Evolutionary conservation across 208 protist species (phyloP).

Genomic region (Novymonas esmeraldas): DNA sequence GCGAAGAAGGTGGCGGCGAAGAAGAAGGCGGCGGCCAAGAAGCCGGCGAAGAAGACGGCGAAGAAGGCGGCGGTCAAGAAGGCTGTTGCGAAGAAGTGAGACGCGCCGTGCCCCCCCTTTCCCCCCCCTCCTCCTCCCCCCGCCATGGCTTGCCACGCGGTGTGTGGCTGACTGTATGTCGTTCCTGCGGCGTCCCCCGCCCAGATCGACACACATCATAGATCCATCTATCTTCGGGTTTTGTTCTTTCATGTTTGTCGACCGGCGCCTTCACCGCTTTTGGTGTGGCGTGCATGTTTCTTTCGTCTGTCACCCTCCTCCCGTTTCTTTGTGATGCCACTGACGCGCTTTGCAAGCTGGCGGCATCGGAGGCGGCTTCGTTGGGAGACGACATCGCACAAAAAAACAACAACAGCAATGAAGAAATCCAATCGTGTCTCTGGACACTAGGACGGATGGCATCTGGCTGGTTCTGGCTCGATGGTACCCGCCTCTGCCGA

Average conservation of each 20-base stretch:
- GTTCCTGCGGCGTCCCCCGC: slow-evolving; percentile 2
- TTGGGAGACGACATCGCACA: no score
- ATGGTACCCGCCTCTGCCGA: no score
- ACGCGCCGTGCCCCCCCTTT: slow-evolving; percentile 1
- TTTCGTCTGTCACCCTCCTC: background rate
- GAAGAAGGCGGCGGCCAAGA: slow-evolving; percentile 4
- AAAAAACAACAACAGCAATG: no score
- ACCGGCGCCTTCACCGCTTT: slow-evolving; percentile 4
- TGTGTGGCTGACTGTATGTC: slow-evolving; percentile 6
- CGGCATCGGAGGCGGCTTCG: no score
- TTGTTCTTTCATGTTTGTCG: background rate
- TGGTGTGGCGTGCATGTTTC: background rate
- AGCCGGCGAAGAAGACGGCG: background rate
- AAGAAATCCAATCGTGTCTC: no score
- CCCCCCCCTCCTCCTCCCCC: background rate
- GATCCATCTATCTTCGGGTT: slow-evolving; percentile 19
- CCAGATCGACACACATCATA: slow-evolving; percentile 14
- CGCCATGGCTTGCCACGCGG: no score
- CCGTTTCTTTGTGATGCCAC: no score
- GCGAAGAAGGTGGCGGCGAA: slow-evolving; percentile 17
- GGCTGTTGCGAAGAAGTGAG: slow-evolving; percentile 2
- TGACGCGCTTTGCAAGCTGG: no score
- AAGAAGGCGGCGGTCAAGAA: slow-evolving; percentile 3
- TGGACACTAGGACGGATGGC: no score
- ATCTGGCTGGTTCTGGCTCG: no score